A percentile compares a stretch with the other conserved stretches of the same genome.
Conservation (phyloP, 2,329 filamentous ascomycete species). For the Aspergillus felis region DNA sequence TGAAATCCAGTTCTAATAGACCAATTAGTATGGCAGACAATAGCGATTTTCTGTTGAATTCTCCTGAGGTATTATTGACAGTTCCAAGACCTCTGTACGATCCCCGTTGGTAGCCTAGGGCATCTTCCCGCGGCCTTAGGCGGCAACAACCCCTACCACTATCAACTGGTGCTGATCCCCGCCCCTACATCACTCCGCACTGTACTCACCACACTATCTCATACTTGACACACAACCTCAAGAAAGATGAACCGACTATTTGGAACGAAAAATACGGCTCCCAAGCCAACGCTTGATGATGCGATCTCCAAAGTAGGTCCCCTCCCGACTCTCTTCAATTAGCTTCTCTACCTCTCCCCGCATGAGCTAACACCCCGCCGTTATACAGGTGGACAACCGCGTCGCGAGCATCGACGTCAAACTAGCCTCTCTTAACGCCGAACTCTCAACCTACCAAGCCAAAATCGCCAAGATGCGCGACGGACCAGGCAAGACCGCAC, state of each 20-base stretch:
- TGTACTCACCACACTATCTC: not conserved
- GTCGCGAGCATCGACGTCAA: slow-evolving; percentile 90
- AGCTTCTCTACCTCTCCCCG: slow-evolving; percentile 2
- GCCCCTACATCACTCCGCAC: not conserved
- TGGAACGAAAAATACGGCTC: slow-evolving; percentile 77
- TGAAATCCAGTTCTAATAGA: not conserved
- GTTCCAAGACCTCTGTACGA: not conserved
- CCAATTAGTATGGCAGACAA: not conserved
- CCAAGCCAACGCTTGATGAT: slow-evolving; percentile 81
- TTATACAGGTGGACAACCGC: slow-evolving; percentile 65
- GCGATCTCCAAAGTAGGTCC: slow-evolving; percentile 72
- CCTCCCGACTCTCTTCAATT: not conserved
- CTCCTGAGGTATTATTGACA: no score
- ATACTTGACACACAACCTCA: not conserved
- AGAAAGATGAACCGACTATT: slow-evolving; percentile 89
- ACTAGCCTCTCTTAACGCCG: slow-evolving; percentile 84
- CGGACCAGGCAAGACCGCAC: slow-evolving; percentile 84
- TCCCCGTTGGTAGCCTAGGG: not conserved
- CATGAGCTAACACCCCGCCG: slow-evolving; percentile 2
- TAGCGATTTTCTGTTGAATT: no score
- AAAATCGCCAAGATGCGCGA: slow-evolving; percentile 92
- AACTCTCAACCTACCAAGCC: slow-evolving; percentile 81
- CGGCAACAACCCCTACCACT: not conserved
- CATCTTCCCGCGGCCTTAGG: not conserved
- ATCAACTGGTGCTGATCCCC: not conserved